phyloP scores from a whole-genome alignment of 768 basidiomycete species.

The Trametes elegans region DNA sequence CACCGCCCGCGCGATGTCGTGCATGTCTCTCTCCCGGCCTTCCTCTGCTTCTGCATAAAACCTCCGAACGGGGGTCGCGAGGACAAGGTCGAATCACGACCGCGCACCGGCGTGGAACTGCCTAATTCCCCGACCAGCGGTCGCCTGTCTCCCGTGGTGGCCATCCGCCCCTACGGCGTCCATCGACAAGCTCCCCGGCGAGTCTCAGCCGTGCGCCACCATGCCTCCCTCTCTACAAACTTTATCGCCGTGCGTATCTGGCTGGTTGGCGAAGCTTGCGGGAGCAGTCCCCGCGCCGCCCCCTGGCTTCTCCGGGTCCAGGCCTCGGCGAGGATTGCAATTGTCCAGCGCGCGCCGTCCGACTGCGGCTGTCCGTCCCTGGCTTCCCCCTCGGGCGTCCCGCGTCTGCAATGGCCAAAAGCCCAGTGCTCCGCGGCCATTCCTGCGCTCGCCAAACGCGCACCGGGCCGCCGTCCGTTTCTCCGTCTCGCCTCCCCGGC shows the following conservation, averaged over 20 bases:
- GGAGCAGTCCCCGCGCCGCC: constrained; percentile 1
- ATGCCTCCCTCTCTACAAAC: constrained; percentile 7
- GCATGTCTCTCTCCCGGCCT: constrained; percentile 5
- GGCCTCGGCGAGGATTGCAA: no score
- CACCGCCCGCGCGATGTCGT: background rate
- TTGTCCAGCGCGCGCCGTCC: background rate
- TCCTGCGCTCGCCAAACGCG: background rate
- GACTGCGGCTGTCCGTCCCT: no score
- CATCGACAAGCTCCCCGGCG: no score
- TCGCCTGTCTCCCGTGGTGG: no score
- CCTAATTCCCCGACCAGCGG: constrained; percentile 2
- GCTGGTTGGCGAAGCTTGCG: constrained; percentile 6
- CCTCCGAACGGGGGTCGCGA: constrained; percentile 15
- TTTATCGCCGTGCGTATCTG: constrained; percentile 19
- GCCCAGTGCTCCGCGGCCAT: constrained; percentile 5
- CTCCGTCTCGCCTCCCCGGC: background rate
- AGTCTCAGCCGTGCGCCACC: constrained; percentile 6
- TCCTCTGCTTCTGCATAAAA: constrained; percentile 13
- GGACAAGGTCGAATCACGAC: constrained; percentile 11
- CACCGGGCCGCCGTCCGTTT: constrained; percentile 1
- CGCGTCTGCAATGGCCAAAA: no score
- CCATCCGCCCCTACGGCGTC: no score
- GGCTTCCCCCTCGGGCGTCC: no score
- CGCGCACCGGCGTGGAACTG: background rate
- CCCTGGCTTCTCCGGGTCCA: constrained; percentile 1